Evolutionary conservation across 2,329 filamentous ascomycete genomes (phyloP).

Genomic region (Hypoxylon sp.): DNA sequence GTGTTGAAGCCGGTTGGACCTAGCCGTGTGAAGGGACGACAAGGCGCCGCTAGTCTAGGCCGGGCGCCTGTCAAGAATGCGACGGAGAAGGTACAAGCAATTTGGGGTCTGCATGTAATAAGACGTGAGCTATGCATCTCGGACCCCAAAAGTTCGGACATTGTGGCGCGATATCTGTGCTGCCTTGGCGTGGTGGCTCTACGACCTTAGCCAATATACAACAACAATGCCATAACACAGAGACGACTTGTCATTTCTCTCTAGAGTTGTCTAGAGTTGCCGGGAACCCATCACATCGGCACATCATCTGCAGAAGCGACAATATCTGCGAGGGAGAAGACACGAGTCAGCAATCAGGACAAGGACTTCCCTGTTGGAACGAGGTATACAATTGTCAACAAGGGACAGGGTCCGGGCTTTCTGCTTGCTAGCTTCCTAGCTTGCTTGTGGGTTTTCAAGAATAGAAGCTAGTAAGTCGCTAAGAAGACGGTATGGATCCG

Average conservation of each 20-base stretch:
- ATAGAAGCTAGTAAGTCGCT: background rate
- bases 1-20: conserved; percentile 36
- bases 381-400: conserved; percentile 15
- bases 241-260: conserved; percentile 38
- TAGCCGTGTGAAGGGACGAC: conserved; percentile 14
- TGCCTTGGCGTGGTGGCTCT: conserved; percentile 26
- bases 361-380: conserved; percentile 27
- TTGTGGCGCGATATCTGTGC: conserved; percentile 32
- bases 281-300: conserved; percentile 23
- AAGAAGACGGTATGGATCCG: background rate
- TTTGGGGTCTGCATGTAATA: conserved; percentile 41
- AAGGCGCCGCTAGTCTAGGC: conserved; percentile 35
- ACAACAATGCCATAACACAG: conserved; percentile 25
- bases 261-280: background rate
- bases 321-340: conserved; percentile 10
- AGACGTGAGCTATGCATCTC: conserved; percentile 26
- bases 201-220: conserved; percentile 20
- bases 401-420: conserved; percentile 7
- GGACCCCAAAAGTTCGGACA: conserved; percentile 27
- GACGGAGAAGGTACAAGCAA: conserved; percentile 32
- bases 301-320: conserved; percentile 10
- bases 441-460: background rate
- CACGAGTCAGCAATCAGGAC: conserved; percentile 5
- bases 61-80: conserved; percentile 36
- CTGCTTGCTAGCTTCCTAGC: background rate